Evolutionary conservation across 371 early-diverging fungal genomes (phyloP).

Genomic region (Mucor sp.): DNA sequence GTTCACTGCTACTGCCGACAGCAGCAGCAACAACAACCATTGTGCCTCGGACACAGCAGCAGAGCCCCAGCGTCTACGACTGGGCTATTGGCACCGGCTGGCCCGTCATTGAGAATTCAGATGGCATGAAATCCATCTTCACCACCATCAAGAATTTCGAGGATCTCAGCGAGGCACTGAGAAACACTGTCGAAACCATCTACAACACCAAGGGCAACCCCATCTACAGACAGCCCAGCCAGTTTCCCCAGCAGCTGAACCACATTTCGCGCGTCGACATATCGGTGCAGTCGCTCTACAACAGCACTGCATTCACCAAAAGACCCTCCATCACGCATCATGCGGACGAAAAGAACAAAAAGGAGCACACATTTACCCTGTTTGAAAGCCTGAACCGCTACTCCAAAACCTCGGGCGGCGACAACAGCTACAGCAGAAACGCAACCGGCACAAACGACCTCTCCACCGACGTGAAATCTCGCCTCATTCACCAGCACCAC

Average conservation of each 20-base stretch:
- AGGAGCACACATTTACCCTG: constrained; percentile 24
- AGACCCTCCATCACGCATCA: background rate
- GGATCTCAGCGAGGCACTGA: constrained; percentile 26
- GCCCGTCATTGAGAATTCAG: constrained; percentile 19
- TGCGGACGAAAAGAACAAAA: background rate
- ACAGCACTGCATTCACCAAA: background rate
- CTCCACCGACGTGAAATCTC: constrained; percentile 23
- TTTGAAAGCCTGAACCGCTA: constrained; percentile 36
- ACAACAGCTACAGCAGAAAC: background rate
- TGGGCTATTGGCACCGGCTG: constrained; percentile 34
- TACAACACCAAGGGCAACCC: constrained; percentile 13
- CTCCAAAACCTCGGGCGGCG: background rate
- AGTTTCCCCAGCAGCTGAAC: background rate
- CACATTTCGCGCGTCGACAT: background rate
- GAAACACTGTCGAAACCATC: constrained; percentile 18
- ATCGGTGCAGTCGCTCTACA: background rate
- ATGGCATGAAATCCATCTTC: constrained; percentile 28
- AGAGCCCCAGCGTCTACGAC: constrained; percentile 16
- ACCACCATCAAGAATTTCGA: constrained; percentile 32
- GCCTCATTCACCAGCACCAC: constrained; percentile 30
- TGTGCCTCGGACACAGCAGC: background rate
- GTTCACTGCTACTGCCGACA: background rate
- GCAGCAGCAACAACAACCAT: background rate
- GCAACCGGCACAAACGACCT: constrained; percentile 2
- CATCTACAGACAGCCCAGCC: constrained; percentile 5